Evolutionary conservation across 257 asterid species (phyloP), one percentile per base, ranked within the genome.

Genomic region (Jasminum sambac): DNA sequence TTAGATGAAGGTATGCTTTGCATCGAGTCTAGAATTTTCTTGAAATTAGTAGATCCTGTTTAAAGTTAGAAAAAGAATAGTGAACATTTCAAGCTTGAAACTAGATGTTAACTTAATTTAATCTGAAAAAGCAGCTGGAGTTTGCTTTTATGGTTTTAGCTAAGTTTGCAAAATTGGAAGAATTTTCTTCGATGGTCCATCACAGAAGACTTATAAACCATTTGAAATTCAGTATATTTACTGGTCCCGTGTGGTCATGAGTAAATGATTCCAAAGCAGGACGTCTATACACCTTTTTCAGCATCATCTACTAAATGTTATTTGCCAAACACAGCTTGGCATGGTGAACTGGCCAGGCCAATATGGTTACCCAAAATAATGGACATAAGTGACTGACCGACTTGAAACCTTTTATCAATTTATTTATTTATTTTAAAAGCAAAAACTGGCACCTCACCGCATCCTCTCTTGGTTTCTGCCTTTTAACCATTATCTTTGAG

Each of bases 1-100:
- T 63, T 41, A 12, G 70, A 59, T 70, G 65, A 30, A 4, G 42
- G 42, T 68, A 63, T 72, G 71, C 69, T 43, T 80, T 60, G 61
- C 61, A 52, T 52, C 61, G 19, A 12, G 25, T 52, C 13, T 19
- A 52, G 30, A 52, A 4, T 52, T 21, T 52, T 52, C 61, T 52
- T 52, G 25, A 8, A 8, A 10, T 52, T 62, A 34, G 42, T 67
- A 34, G 63, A 30, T 30, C 71, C 57, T 60, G 44, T 24, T 19
- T 63, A 26, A 44, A 34, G 67, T 58, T 37, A 62, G 70, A 58
- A 48, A 14, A 73, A 42, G 21, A 68, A 68, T 48, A 19, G n/a
- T 65, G 46, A 7, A 11, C 48, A 17, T 46, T 67, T 41, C 63
- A 66, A 61, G 67, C 61, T 60, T 57, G 68, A 34, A 44, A 46